Evolutionary conservation across 306 rosid genomes (phyloP), one percentile per base, ranked within the genome.

Genomic region (Dalbergia cultrata): DNA sequence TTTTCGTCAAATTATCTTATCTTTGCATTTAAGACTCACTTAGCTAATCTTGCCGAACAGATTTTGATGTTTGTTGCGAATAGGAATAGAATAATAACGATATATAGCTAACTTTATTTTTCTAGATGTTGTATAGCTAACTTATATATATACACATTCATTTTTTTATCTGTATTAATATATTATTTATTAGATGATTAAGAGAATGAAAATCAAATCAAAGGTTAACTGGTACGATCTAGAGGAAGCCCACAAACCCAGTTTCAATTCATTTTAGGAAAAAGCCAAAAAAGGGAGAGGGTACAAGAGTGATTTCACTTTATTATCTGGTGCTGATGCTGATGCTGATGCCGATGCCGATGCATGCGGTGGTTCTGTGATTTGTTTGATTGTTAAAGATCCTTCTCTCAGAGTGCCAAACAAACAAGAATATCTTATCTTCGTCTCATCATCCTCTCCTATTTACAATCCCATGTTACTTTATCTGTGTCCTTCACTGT

Each of bases 341-440:
- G n/a, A n/a, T n/a, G n/a, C 31, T 64, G 39, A n/a, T 34, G 33
- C 45, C 19, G 67, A 77, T 68, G 41, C 22, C 41, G 70, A 59
- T 78, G 57, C 53, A 57, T 65, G 77, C 74, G 39, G 61, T 79
- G 31, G 12, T 13, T 43, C 66, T 18, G 5, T 16, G 54, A 10
- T 2, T 1, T 22, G 4, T 33, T 45, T 0, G 47, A 64, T n/a
- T 5, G 59, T 65, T 45, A 39, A 62, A 64, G 69, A 63, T 77
- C 53, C 14, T 50, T 47, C 72, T 8, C 18, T 5, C 7, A 39
- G 18, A 9, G 14, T 31, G 62, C 57, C 52, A 26, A 58, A 22
- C 50, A 18, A 35, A 19, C 13, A 47, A 49, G 67, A 86, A 85
- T 86, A 91, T 84, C 86, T 88, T 85, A 88, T 90, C 94, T 74